Percentiles rank a stretch among this genome's conserved stretches.
These are phyloP conservation scores for Phaeoacremonium minimum DNA, from an alignment of 2,329 filamentous ascomycete genomes.

Conservation along the genomic window DNA sequence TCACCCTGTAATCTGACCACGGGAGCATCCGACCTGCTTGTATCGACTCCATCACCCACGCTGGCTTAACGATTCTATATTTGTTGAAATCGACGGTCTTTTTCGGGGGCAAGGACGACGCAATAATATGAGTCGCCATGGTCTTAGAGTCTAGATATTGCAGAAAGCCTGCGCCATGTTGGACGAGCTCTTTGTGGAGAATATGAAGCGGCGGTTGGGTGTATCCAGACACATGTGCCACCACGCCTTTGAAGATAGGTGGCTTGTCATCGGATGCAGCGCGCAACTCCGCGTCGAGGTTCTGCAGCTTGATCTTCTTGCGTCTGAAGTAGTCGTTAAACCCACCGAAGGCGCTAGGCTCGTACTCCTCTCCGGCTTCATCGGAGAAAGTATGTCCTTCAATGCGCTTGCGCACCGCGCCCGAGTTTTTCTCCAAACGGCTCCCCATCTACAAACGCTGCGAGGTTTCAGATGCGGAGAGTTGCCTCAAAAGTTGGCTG, in stretches of 20 bases:
- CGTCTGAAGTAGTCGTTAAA: constrained; percentile 89
- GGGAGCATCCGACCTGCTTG: constrained; percentile 74
- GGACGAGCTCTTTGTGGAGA: constrained; percentile 81
- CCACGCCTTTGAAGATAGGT: constrained; percentile 84
- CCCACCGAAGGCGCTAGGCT: constrained; percentile 79
- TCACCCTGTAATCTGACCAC: constrained; percentile 79
- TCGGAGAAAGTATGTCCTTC: constrained; percentile 67
- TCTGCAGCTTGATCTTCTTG: constrained; percentile 97
- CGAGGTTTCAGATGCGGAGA: no score
- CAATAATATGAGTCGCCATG: constrained; percentile 91
- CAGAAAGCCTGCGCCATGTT: constrained; percentile 89
- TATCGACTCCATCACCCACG: constrained; percentile 91
- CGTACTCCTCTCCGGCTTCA: constrained; percentile 89
- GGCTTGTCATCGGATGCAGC: constrained; percentile 66
- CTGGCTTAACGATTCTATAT: constrained; percentile 90
- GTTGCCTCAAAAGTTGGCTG: no score
- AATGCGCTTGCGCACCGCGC: constrained; percentile 57
- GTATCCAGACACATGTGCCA: constrained; percentile 91
- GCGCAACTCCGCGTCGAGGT: constrained; percentile 80
- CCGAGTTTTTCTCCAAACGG: constrained; percentile 60
- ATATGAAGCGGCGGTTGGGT: constrained; percentile 82
- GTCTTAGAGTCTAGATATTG: constrained; percentile 96
- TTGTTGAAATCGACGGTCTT: constrained; percentile 83
- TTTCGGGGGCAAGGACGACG: constrained; percentile 84
- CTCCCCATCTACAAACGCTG: constrained; percentile 56